phyloP scores from a whole-genome alignment of 805 yeast species.

The Metschnikowia matae region DNA sequence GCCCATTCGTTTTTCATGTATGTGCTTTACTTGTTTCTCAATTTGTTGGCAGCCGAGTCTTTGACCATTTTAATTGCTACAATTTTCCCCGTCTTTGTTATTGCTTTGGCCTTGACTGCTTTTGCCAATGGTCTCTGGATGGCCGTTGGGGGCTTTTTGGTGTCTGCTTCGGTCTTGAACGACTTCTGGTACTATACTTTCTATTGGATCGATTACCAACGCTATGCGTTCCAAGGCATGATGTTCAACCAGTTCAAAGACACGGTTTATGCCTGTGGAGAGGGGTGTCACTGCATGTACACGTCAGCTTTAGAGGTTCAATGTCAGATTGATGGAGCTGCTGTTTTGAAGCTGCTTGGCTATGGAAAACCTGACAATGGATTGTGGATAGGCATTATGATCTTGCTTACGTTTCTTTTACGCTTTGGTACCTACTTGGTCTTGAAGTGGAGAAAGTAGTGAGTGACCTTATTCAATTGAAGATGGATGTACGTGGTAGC shows the following conservation, averaged over 20 bases:
- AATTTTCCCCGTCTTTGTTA: slow-evolving; percentile 33
- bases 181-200: slow-evolving; percentile 39
- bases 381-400: slow-evolving; percentile 32
- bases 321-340: slow-evolving; percentile 32
- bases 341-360: slow-evolving; percentile 30
- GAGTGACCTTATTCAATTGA: not conserved
- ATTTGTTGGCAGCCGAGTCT: slow-evolving; percentile 39
- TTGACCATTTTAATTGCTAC: slow-evolving; percentile 34
- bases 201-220: slow-evolving; percentile 38
- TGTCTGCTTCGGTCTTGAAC: slow-evolving; percentile 29
- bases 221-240: slow-evolving; percentile 43
- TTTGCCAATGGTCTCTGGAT: slow-evolving; percentile 43
- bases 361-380: slow-evolving; percentile 25
- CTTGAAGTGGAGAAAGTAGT: slow-evolving; percentile 12
- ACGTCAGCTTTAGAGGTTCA: slow-evolving; percentile 22
- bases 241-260: slow-evolving; percentile 36
- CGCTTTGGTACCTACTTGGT: slow-evolving; percentile 25
- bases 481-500: not conserved
- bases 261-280: slow-evolving; percentile 26
- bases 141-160: slow-evolving; percentile 41
- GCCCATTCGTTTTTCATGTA: slow-evolving; percentile 31
- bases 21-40: slow-evolving; percentile 36
- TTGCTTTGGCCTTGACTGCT: slow-evolving; percentile 37
- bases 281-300: slow-evolving; percentile 35
- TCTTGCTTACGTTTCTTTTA: slow-evolving; percentile 27